A percentile compares a stretch with the other conserved stretches of the same genome.
phyloP scores from a whole-genome alignment of 257 asterid genomes.

The Solanum arcanum region DNA sequence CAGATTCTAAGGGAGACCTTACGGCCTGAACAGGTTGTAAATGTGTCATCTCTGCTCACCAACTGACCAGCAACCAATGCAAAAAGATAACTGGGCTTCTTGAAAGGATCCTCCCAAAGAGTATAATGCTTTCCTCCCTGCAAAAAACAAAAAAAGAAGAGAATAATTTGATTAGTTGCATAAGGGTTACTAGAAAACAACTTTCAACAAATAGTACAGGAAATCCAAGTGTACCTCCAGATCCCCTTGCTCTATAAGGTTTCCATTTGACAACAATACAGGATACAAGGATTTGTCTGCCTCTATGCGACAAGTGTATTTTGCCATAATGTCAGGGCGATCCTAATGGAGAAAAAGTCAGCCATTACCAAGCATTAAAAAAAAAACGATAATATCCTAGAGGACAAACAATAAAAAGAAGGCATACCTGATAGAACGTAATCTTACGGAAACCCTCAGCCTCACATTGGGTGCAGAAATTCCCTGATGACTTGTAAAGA shows the following conservation, averaged over 20 bases:
- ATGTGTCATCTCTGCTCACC: constrained; percentile 79
- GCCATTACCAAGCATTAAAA: constrained; percentile 6
- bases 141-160: background rate
- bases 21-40: constrained; percentile 72
- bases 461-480: constrained; percentile 98
- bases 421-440: constrained; percentile 74
- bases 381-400: background rate
- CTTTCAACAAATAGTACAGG: background rate
- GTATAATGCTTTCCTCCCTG: constrained; percentile 80
- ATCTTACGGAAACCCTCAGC: constrained; percentile 95
- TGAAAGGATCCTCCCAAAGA: constrained; percentile 86
- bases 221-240: constrained; percentile 42
- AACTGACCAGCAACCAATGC: constrained; percentile 95
- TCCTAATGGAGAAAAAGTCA: constrained; percentile 36
- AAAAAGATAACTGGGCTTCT: constrained; percentile 94
- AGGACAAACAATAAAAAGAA: background rate
- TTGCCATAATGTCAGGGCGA: constrained; percentile 96
- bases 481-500: constrained; percentile 83
- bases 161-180: background rate
- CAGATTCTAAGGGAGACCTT: constrained; percentile 75
- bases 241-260: constrained; percentile 79
- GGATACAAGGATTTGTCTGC: constrained; percentile 89
- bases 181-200: background rate
- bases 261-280: constrained; percentile 80
- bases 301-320: constrained; percentile 84